Base-by-base conservation (phyloP, 495 filamentous ascomycete species). In the Aspergillus incahuasiensis region DNA sequence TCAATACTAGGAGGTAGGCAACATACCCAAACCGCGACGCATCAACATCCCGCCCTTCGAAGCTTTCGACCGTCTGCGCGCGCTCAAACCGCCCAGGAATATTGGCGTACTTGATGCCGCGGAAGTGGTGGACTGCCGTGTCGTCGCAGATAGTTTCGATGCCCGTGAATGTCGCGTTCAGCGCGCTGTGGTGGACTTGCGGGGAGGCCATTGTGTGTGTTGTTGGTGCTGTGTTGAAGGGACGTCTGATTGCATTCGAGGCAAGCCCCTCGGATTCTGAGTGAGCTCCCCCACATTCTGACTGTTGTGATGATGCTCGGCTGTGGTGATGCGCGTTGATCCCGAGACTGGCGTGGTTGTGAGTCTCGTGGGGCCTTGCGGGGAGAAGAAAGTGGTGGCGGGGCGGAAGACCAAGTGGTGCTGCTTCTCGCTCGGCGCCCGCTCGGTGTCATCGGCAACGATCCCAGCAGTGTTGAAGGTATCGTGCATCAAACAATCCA, bases 11-110 rank as follows among this genome's bases (percentile, higher is more conserved):
- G n/a, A n/a, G n/a, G n/a, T n/a, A n/a, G n/a, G 20, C 8, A 22
- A 43, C 64, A 42, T 58, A 73, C 72, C 72, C 72, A 46, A 68
- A 74, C 62, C 57, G 61, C 1, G 68, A 63, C 19, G 67, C 62
- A 59, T 74, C 67, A 30, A 74, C 55, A 45, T 61, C 48, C 12
- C 51, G 48, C n/a, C 64, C 72, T 28, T 55, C 50, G 40, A 69
- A 70, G 2, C 35, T 21, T 5, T 63, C 35, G n/a, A 74, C 61
- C 3, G 64, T 59, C 39, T 57, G 18, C 0, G 69, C 63, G 4
- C 52, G 67, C 50, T 71, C 69, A 54, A 75, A 75, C 9, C 73
- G 64, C 12, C 62, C 69, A 0, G 73, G 70, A 15, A 75, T 54
- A 42, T 46, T 57, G 28, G 67, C 71, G 57, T 74, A 75, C 40